phyloP scores from a whole-genome alignment of 257 asterid species.

The Solanum sitiens region DNA sequence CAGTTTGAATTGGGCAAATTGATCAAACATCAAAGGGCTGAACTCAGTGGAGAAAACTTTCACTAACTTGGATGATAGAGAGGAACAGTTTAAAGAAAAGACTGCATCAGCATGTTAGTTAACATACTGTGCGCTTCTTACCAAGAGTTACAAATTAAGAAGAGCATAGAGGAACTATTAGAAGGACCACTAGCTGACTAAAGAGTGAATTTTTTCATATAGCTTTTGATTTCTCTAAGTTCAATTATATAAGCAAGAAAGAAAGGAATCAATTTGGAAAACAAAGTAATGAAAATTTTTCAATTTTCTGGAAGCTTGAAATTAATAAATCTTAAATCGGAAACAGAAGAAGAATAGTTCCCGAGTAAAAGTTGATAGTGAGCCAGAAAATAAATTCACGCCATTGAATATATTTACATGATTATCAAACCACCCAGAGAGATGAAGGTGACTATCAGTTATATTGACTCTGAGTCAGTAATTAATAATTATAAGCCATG shows the following conservation, averaged over 20 bases:
- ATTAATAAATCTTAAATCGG: not conserved
- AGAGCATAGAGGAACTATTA: not conserved
- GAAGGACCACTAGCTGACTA: not conserved
- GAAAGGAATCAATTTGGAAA: not conserved
- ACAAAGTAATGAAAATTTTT: not conserved
- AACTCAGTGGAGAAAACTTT: not conserved
- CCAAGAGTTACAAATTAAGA: not conserved
- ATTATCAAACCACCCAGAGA: not conserved
- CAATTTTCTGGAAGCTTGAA: not conserved
- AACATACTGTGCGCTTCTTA: not conserved
- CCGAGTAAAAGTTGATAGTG: not conserved
- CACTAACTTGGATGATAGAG: not conserved
- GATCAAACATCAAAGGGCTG: not conserved
- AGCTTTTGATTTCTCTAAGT: not conserved
- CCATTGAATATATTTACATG: not conserved
- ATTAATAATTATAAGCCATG: not conserved
- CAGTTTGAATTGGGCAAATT: not conserved
- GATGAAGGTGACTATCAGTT: not conserved
- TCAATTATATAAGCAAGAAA: not conserved
- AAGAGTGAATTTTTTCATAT: not conserved
- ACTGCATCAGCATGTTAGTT: not conserved
- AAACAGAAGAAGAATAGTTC: too few species aligned
- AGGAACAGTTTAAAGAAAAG: not conserved
- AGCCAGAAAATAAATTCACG: not conserved
- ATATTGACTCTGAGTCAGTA: not conserved